A percentile compares a stretch with the other conserved stretches of the same genome.
Evolutionary conservation across 1,139 yeast genomes (phyloP).

Genomic region (Starmera stellimalicola): DNA sequence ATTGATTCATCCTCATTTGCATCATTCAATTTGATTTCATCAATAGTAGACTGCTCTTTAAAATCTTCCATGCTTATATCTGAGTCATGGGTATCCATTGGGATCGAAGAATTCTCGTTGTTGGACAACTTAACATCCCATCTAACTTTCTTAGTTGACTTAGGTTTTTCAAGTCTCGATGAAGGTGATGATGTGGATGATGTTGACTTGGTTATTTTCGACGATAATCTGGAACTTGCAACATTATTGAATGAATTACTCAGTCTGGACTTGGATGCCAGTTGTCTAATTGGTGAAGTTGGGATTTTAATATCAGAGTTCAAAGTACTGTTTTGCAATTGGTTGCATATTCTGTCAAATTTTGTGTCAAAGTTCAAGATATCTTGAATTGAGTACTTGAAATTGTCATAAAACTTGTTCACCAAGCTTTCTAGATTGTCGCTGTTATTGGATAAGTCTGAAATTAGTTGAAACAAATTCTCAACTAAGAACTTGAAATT

Average conservation of each 20-base stretch:
- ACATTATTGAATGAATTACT: constrained; percentile 11
- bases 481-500: constrained; percentile 13
- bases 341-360: constrained; percentile 14
- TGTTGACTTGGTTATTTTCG: constrained; percentile 8
- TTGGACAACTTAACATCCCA: constrained; percentile 23
- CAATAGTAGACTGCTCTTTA: constrained; percentile 5
- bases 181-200: not conserved
- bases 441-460: constrained; percentile 4
- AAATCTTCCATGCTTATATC: constrained; percentile 27
- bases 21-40: constrained; percentile 12
- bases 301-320: constrained; percentile 16
- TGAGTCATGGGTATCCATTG: constrained; percentile 13
- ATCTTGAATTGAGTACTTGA: constrained; percentile 14
- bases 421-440: constrained; percentile 8
- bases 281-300: constrained; percentile 17
- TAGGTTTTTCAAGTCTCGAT: not conserved
- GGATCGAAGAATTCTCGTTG: constrained; percentile 10
- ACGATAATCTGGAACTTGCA: constrained; percentile 16
- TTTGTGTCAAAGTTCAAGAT: constrained; percentile 14
- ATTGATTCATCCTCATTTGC: constrained; percentile 7
- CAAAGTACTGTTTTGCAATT: constrained; percentile 11
- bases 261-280: constrained; percentile 12
- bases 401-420: constrained; percentile 12
- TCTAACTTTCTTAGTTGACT: constrained; percentile 25
- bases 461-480: constrained; percentile 5